phyloP scores from a whole-genome alignment of 345 rosid species.

The Corchorus capsularis region DNA sequence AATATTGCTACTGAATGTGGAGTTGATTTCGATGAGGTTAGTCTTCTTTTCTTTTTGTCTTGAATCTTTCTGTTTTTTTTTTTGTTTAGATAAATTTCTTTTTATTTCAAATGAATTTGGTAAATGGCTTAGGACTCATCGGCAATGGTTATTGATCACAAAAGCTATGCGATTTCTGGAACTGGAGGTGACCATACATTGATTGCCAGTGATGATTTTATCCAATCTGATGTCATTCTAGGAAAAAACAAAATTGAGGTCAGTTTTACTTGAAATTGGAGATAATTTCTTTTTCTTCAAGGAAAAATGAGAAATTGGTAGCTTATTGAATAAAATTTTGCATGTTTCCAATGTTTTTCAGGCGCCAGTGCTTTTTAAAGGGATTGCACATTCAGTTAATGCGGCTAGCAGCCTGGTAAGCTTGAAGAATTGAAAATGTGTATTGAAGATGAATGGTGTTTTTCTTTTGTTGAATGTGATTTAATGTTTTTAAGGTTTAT shows the following conservation, averaged over 20 bases:
- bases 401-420: constrained; percentile 58
- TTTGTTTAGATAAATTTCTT: not conserved
- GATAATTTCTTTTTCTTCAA: not conserved
- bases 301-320: not conserved
- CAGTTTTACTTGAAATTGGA: constrained; percentile 3
- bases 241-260: constrained; percentile 62
- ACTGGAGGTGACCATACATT: constrained; percentile 63
- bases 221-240: constrained; percentile 53
- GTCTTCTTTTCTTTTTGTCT: constrained; percentile 16
- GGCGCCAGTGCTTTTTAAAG: constrained; percentile 71
- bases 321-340: not conserved
- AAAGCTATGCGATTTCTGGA: constrained; percentile 48
- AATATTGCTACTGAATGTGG: constrained; percentile 65
- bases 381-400: constrained; percentile 69
- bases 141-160: constrained; percentile 66
- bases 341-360: constrained; percentile 27
- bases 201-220: constrained; percentile 56
- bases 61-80: not conserved
- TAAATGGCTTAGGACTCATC: constrained; percentile 51
- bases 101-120: not conserved
- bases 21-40: constrained; percentile 72
- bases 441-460: not conserved
- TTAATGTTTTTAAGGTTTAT: not conserved
- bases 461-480: not conserved
- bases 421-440: not conserved